Evolutionary conservation across 2,329 filamentous ascomycete species (phyloP), one percentile per base, ranked within the genome.

Genomic region (Fusarium phyllophilum): DNA sequence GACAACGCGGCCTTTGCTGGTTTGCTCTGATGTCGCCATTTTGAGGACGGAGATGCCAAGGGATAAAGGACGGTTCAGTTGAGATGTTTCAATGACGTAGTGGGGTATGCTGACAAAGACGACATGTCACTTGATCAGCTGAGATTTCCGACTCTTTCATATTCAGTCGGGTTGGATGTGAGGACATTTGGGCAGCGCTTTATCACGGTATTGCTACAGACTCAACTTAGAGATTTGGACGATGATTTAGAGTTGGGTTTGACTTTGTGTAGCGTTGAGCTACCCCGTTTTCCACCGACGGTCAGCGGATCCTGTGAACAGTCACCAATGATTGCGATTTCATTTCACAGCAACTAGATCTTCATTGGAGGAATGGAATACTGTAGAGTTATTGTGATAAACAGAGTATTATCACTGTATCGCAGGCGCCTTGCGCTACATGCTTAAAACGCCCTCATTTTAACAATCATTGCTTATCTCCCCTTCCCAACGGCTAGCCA

Each of bases 51-150:
- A 22, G 55, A 46, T 46, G 60, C 34, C 29, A 44, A 46, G 26
- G 39, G 36, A 55, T 39, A 20, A 49, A 44, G 20, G 24, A 29
- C 39, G 7, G 24, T 49, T n/a, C 20, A 48, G 18, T 11, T 33
- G 56, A 71, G 20, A 46, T 26, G 63, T 59, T 63, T 55, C 58
- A 58, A 26, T 68, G 57, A 68, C 45, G 33, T 59, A 44, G 56
- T 66, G 46, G 51, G 34, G 42, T 26, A 61, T 70, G 70, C 67
- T 73, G 70, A 73, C 70, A 74, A 73, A 72, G 61, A 62, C 36
- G 14, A 26, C 4, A 13, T 33, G 45, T 42, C 63, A 68, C 54
- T 68, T 68, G 65, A 68, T 31, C n/a, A 33, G 13, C 31, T 49
- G 41, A n/a, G 31, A 26, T 34, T 33, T 56, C 2, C 7, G 8